Evolutionary conservation across 305 asterid species (phyloP).

Genomic region (Striga hermonthica): DNA sequence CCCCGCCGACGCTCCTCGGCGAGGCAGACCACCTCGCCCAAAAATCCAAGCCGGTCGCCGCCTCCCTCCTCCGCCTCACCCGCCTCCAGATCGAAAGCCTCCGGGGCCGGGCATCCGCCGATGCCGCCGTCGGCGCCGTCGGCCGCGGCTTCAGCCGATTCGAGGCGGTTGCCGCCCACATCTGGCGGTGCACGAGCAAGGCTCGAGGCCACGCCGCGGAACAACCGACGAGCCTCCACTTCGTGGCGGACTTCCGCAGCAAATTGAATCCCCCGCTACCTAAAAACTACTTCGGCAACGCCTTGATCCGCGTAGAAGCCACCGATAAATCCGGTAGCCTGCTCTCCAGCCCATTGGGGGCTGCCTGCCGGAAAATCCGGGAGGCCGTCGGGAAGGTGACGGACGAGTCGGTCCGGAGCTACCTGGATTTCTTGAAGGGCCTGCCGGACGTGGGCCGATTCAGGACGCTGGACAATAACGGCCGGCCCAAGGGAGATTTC

Average conservation of each 20-base stretch:
- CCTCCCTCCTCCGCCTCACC: constrained; percentile 34
- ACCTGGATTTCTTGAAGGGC: constrained; percentile 37
- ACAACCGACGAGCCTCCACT: constrained; percentile 47
- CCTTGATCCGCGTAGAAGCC: constrained; percentile 43
- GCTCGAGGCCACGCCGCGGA: constrained; percentile 52
- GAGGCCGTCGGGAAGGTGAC: constrained; percentile 42
- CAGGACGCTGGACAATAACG: constrained; percentile 43
- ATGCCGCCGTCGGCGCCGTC: constrained; percentile 2
- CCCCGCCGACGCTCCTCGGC: constrained; percentile 56
- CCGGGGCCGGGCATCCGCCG: constrained; percentile 38
- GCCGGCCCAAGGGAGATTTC: constrained; percentile 45
- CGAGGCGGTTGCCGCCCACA: constrained; percentile 70
- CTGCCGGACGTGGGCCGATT: constrained; percentile 46
- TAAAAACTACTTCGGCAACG: constrained; percentile 44
- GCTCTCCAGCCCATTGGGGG: constrained; percentile 33
- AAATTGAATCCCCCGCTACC: constrained; percentile 41
- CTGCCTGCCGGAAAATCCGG: constrained; percentile 32
- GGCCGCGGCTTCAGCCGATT: constrained; percentile 58
- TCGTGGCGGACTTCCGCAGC: constrained; percentile 46
- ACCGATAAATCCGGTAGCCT: constrained; percentile 37
- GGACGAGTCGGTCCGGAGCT: constrained; percentile 35
- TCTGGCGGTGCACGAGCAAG: constrained; percentile 70
- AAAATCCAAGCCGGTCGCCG: constrained; percentile 41
- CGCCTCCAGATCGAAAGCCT: constrained; percentile 38
- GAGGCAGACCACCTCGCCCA: constrained; percentile 39